Evolutionary conservation across 2,329 filamentous ascomycete species (phyloP).

Genomic region (Dryadomyces quercivorus): DNA sequence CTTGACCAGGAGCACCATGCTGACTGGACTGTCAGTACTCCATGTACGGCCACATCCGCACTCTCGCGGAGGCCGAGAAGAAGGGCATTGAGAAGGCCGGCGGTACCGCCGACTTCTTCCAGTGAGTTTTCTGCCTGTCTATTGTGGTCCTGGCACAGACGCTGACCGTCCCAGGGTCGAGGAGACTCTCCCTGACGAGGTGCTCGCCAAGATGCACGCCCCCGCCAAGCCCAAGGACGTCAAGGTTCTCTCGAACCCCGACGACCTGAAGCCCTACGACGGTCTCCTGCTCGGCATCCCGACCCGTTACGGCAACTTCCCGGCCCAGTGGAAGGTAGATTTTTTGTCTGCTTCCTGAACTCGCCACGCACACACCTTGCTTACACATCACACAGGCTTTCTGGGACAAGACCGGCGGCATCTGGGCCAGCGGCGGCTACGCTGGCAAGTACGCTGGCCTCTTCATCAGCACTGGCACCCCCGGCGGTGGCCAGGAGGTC

Average conservation of each 20-base stretch:
- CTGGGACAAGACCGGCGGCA: conserved; percentile 81
- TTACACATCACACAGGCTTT: conserved; percentile 33
- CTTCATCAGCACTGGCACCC: conserved; percentile 77
- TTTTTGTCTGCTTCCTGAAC: neutral
- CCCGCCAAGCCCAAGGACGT: conserved; percentile 60
- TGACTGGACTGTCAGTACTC: conserved; percentile 54
- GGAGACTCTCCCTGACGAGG: conserved; percentile 77
- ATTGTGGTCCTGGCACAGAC: too few relatives aligned
- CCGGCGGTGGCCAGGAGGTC: conserved; percentile 85
- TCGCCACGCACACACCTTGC: conserved; percentile 2
- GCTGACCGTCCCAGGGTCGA: conserved; percentile 39
- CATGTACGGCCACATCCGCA: conserved; percentile 81
- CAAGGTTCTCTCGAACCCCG: conserved; percentile 46
- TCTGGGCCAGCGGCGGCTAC: conserved; percentile 69
- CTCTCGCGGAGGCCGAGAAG: conserved; percentile 81
- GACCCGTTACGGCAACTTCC: conserved; percentile 94
- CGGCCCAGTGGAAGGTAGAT: conserved; percentile 73
- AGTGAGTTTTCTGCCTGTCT: conserved; percentile 44
- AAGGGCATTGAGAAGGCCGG: conserved; percentile 80
- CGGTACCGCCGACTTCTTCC: conserved; percentile 69
- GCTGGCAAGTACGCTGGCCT: conserved; percentile 83
- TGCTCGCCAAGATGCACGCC: conserved; percentile 84
- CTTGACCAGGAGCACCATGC: neutral
- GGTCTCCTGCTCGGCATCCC: conserved; percentile 89
- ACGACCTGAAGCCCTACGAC: conserved; percentile 62